These are phyloP conservation scores for Ceratocystis variospora DNA, from an alignment of 2,329 filamentous ascomycete species.

Conservation along the genomic window DNA sequence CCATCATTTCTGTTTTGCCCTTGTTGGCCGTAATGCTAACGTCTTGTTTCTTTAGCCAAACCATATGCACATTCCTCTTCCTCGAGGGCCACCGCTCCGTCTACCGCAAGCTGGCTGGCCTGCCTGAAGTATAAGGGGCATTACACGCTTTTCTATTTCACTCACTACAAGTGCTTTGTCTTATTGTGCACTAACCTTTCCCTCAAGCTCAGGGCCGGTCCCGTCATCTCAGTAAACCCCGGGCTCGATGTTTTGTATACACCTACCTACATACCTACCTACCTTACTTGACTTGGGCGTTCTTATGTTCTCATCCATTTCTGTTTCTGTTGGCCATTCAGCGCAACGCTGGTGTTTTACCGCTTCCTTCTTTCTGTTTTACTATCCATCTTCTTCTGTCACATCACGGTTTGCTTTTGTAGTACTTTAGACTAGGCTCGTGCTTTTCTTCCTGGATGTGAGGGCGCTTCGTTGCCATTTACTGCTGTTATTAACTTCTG, in stretches of 20 bases:
- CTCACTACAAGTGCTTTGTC: slow-evolving; percentile 24
- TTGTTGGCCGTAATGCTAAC: background rate
- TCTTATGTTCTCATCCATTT: background rate
- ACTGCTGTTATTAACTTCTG: background rate
- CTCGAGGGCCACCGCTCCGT: slow-evolving; percentile 73
- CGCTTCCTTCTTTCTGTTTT: background rate
- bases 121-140: slow-evolving; percentile 26
- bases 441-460: background rate
- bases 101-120: slow-evolving; percentile 44
- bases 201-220: background rate
- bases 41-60: slow-evolving; percentile 42
- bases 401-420: background rate
- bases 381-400: background rate
- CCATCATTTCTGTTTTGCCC: background rate
- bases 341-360: background rate
- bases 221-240: background rate
- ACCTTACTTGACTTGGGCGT: slow-evolving; percentile 6
- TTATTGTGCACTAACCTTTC: slow-evolving; percentile 16
- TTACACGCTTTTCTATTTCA: slow-evolving; percentile 7
- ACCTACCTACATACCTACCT: background rate
- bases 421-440: slow-evolving; percentile 3
- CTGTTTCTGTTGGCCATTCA: background rate
- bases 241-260: background rate
- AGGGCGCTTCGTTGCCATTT: background rate
- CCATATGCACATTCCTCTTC: slow-evolving; percentile 75